These are phyloP conservation scores for Saksenaea oblongispora DNA, from an alignment of 371 early-diverging fungal species.

Conservation along the genomic window DNA sequence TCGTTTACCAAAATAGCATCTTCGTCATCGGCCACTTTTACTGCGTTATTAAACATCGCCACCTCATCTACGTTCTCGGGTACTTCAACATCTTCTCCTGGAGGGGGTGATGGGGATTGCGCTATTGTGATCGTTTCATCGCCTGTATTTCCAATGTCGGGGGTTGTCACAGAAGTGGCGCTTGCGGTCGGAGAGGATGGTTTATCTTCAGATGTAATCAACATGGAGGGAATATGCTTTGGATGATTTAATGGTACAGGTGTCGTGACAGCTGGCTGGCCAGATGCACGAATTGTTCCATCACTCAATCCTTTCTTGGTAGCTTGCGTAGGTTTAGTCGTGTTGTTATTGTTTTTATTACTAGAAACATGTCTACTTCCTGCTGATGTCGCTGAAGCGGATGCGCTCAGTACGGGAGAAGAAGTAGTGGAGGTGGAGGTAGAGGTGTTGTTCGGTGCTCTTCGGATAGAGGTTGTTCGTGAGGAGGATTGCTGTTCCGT, in stretches of 20 bases:
- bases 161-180: neutral
- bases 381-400: neutral
- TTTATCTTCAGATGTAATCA: slow-evolving; percentile 6
- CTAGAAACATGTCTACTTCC: neutral
- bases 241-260: slow-evolving; percentile 9
- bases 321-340: neutral
- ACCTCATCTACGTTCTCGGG: slow-evolving; percentile 55
- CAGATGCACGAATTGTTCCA: slow-evolving; percentile 56
- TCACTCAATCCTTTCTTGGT: slow-evolving; percentile 74
- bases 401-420: slow-evolving; percentile 11
- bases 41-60: slow-evolving; percentile 40
- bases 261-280: neutral
- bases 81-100: slow-evolving; percentile 23
- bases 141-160: neutral
- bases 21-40: slow-evolving; percentile 2
- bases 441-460: slow-evolving; percentile 6
- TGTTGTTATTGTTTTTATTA: slow-evolving; percentile 3
- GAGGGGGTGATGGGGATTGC: slow-evolving; percentile 13
- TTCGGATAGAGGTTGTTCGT: slow-evolving; percentile 5
- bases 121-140: neutral
- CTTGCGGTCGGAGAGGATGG: neutral
- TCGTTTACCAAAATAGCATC: slow-evolving; percentile 9
- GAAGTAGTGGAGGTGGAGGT: slow-evolving; percentile 10
- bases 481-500: slow-evolving; percentile 6
- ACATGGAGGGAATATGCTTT: slow-evolving; percentile 1